Evolutionary conservation across 1,284 basidiomycete genomes (phyloP).

Genomic region (Apiotrichum brassicae): DNA sequence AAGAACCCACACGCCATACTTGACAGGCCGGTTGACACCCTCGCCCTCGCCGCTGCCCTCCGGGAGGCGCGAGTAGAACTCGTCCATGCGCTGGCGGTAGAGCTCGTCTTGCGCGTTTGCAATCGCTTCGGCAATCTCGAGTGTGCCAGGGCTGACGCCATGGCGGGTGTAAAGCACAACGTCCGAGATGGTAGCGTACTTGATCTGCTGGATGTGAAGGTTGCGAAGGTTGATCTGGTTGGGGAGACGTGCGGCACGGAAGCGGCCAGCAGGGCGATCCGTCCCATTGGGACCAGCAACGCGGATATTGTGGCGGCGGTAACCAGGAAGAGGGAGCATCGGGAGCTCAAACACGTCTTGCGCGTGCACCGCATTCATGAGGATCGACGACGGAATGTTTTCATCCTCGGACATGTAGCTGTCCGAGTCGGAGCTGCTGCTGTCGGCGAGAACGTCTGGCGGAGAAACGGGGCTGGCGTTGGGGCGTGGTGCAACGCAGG

Average conservation of each 20-base stretch:
- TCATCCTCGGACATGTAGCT: slow-evolving; percentile 23
- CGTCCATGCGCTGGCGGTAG: slow-evolving; percentile 36
- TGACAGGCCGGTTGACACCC: slow-evolving; percentile 49
- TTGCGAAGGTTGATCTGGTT: slow-evolving; percentile 45
- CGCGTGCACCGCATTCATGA: slow-evolving; percentile 43
- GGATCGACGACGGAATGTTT: slow-evolving; percentile 31
- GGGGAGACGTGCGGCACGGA: slow-evolving; percentile 38
- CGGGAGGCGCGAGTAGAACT: slow-evolving; percentile 30
- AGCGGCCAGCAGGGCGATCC: slow-evolving; percentile 17
- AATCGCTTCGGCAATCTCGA: slow-evolving; percentile 51
- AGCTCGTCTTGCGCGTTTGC: slow-evolving; percentile 42
- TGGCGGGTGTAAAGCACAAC: slow-evolving; percentile 75
- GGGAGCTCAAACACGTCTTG: slow-evolving; percentile 44
- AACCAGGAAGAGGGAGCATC: slow-evolving; percentile 17
- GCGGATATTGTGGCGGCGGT: slow-evolving; percentile 5
- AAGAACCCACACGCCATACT: slow-evolving; percentile 82
- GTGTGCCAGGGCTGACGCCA: slow-evolving; percentile 38
- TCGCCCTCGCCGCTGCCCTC: slow-evolving; percentile 23
- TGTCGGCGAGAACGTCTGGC: slow-evolving; percentile 6
- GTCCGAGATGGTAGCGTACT: slow-evolving; percentile 82
- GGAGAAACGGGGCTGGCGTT: not conserved
- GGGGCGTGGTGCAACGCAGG: slow-evolving; percentile 34
- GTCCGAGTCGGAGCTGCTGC: slow-evolving; percentile 4
- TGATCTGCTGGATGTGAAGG: slow-evolving; percentile 53
- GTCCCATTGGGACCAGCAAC: slow-evolving; percentile 3